phyloP scores from a whole-genome alignment of 2,329 filamentous ascomycete genomes.

The Xylogone sp. region DNA sequence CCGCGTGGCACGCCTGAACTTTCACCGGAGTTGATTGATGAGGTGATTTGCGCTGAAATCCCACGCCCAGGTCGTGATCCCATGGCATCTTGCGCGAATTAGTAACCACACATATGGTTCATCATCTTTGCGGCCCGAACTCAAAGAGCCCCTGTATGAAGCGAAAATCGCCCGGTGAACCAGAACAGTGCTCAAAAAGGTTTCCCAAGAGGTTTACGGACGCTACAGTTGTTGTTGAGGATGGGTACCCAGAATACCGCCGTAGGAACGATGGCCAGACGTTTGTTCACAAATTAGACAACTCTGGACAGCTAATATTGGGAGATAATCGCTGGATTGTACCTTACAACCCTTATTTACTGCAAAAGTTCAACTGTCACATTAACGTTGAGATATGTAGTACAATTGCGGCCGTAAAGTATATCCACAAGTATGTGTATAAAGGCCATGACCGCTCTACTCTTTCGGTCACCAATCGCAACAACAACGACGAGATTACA shows the following conservation, averaged over 20 bases:
- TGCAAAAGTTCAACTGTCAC: slow-evolving; percentile 4
- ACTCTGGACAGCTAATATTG: background rate
- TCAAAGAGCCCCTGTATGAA: background rate
- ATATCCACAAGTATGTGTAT: slow-evolving; percentile 14
- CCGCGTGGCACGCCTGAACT: background rate
- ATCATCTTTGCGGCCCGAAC: background rate
- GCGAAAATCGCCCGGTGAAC: background rate
- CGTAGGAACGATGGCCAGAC: background rate
- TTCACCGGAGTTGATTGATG: background rate
- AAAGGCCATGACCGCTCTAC: slow-evolving; percentile 7
- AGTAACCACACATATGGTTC: background rate
- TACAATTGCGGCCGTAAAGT: slow-evolving; percentile 7
- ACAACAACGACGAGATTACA: slow-evolving; percentile 8
- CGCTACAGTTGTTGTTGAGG: background rate
- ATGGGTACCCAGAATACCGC: background rate
- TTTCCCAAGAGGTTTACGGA: background rate
- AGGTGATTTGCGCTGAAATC: slow-evolving; percentile 3
- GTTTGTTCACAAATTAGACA: background rate
- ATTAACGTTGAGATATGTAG: slow-evolving; percentile 11
- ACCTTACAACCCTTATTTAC: slow-evolving; percentile 8
- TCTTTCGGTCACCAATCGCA: background rate
- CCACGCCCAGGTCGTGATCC: background rate
- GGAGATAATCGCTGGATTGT: slow-evolving; percentile 8
- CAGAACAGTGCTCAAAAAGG: background rate
- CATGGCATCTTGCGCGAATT: background rate